A percentile compares a stretch with the other conserved stretches of the same genome.
phyloP scores from a whole-genome alignment of 306 rosid species.

The Neltuma alba region DNA sequence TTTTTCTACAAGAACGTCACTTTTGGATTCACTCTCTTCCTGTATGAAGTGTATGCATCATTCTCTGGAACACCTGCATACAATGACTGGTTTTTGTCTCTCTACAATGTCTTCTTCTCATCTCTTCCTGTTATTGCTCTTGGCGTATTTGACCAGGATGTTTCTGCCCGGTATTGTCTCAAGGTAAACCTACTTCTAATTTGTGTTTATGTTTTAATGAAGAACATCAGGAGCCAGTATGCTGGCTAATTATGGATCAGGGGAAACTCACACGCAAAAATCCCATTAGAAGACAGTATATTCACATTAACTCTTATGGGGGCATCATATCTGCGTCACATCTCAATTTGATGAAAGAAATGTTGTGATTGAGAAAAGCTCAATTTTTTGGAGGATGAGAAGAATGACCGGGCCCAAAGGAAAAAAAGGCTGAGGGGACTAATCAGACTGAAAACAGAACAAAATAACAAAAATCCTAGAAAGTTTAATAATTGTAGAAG shows the following conservation, averaged over 20 bases:
- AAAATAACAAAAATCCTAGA: background rate
- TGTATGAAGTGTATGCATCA: conserved; percentile 81
- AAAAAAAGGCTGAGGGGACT: background rate
- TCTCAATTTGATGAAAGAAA: background rate
- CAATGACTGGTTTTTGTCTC: conserved; percentile 94
- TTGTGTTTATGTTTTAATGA: conserved; percentile 15
- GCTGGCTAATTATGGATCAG: background rate
- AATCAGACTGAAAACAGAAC: background rate
- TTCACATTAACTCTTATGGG: background rate
- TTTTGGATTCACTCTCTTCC: conserved; percentile 87
- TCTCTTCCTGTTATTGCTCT: conserved; percentile 89
- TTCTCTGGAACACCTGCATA: conserved; percentile 89
- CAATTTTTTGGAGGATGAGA: background rate
- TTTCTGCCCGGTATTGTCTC: conserved; percentile 78
- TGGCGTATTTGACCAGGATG: conserved; percentile 96
- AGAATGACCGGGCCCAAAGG: background rate
- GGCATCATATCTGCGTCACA: background rate
- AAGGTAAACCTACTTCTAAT: conserved; percentile 49
- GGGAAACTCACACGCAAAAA: background rate
- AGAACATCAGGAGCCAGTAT: background rate
- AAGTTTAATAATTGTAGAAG: background rate
- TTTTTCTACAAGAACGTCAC: conserved; percentile 93
- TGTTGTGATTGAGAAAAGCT: background rate
- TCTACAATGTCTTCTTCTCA: conserved; percentile 86
- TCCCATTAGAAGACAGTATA: background rate